A percentile compares a stretch with the other conserved stretches of the same genome.
Conservation (phyloP, 1,284 basidiomycete genomes). For the Boletus holoroseus region DNA sequence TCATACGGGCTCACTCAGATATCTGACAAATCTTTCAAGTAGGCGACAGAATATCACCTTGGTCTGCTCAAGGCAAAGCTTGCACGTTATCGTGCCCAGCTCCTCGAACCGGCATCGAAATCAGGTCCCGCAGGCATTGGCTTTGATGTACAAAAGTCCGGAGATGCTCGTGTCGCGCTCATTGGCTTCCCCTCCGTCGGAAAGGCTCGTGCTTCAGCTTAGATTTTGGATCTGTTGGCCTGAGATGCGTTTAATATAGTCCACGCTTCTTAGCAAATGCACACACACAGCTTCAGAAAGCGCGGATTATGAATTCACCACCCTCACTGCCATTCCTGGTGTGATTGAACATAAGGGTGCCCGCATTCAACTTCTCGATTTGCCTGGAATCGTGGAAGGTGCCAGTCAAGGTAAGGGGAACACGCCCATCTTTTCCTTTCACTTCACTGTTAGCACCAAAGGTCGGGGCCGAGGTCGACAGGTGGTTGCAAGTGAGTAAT, state of each 20-base stretch:
- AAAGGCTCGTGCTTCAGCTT: conserved; percentile 47
- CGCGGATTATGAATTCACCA: conserved; percentile 96
- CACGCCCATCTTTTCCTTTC: not conserved
- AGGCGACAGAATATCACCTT: conserved; percentile 90
- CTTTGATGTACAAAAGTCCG: conserved; percentile 92
- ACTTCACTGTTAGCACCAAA: conserved; percentile 18
- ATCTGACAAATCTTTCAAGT: conserved; percentile 33
- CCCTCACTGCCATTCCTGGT: conserved; percentile 90
- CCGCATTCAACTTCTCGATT: conserved; percentile 88
- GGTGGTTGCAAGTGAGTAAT: conserved; percentile 73
- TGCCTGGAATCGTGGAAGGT: conserved; percentile 97
- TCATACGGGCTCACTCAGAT: not conserved
- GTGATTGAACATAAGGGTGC: conserved; percentile 93
- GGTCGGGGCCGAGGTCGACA: conserved; percentile 92
- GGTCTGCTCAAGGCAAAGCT: conserved; percentile 87
- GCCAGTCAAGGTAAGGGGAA: conserved; percentile 67
- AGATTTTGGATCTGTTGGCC: not conserved
- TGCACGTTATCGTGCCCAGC: conserved; percentile 85
- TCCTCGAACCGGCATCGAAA: conserved; percentile 81
- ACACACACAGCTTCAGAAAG: conserved; percentile 87
- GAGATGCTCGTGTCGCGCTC: conserved; percentile 88
- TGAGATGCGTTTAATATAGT: conserved; percentile 43
- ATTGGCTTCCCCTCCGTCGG: conserved; percentile 96
- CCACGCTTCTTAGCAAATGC: conserved; percentile 86
- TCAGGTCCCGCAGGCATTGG: conserved; percentile 80